Base-by-base conservation (phyloP, 2,329 filamentous ascomycete species). In the Aspergillus sp. region DNA sequence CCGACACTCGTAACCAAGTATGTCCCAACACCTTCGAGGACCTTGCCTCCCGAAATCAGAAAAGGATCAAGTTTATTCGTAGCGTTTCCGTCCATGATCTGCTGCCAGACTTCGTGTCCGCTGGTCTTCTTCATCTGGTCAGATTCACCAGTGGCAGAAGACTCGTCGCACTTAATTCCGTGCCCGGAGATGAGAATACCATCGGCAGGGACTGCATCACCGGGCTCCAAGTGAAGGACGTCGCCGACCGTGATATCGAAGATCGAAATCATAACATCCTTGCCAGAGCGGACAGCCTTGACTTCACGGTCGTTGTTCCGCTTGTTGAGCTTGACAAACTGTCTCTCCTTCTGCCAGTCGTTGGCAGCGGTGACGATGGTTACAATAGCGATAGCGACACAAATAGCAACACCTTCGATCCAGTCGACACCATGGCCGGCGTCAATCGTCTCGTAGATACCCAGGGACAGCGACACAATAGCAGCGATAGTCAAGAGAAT, bases 21-120 rank as follows among this genome's bases (percentile, higher is more conserved):
- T 2, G 83, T 88, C 10, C 86, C 86, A 7, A 88, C 80, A 41
- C 86, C 86, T 62, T 89, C 85, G 69, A 88, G 84, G 49, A 89
- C 84, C 53, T 85, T 85, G 45, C 83, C 79, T 27, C 86, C 90
- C 25, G 90, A 95, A 56, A 95, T 87, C 59, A 96, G 79, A 60
- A 86, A 86, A 1, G 82, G 82, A 51, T 86, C 83, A 3, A 84
- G 68, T 43, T 82, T 78, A 50, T 74, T 77, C 4, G 72, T 70
- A 17, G 73, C 74, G 10, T 69, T 73, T 13, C 79, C 74, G 7
- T 75, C 72, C 43, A 78, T 69, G 23, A 85, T 72, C 3, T 74
- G 71, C 35, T 76, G 69, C 69, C 77, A 82, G 33, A 82, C 81
- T 51, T 81, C 77, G 15, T 81, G 73, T 10, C 77, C 83, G 4